Base-by-base conservation (phyloP, 75 land plant genomes). In the Selaginella tamariscina region DNA sequence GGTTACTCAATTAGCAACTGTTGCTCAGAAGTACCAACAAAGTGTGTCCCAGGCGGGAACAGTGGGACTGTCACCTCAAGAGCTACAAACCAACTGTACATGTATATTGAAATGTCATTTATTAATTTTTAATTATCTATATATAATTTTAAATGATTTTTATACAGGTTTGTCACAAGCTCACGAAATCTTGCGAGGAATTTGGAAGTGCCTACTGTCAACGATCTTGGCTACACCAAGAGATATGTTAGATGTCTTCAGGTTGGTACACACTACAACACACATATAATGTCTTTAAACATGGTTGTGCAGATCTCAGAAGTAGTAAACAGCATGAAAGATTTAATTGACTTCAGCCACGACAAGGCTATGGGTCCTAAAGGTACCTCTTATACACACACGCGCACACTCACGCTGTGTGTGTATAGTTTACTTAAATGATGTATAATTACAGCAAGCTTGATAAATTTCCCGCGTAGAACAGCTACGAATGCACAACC, bases 251-350 rank as follows among this genome's bases (percentile, higher is more conserved):
- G 98, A 30, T 93, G 98, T 73, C 81, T 93, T 65, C 95, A 93
- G 98, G 98, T 86, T 71, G 30, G n/a, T n/a, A n/a, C n/a, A n/a
- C n/a, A n/a, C n/a, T n/a, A n/a, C n/a, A n/a, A n/a, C n/a, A n/a
- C 54, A 49, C 20, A 11, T 11, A 11, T 49, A 11, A 2, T 26
- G 67, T 68, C 2, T 44, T 21, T 68, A 68, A 2, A 49, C 27
- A 32, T 49, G 26, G 44, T 55, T 65, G 33, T 68, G 71, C 90
- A 94, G 98, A 94, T 94, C 31, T 78, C 96, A 2, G 98, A 94
- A 75, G 98, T 94, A 31, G 91, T 89, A 28, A 94, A 82, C 67
- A 87, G 91, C 74, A 87, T 94, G 98, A 89, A 89, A 68, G 91
- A 94, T 67, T 70, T 94, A 76, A 94, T 94, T 32, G 88, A 82